phyloP scores from a whole-genome alignment of 768 basidiomycete species.

The Mycena indigotica region DNA sequence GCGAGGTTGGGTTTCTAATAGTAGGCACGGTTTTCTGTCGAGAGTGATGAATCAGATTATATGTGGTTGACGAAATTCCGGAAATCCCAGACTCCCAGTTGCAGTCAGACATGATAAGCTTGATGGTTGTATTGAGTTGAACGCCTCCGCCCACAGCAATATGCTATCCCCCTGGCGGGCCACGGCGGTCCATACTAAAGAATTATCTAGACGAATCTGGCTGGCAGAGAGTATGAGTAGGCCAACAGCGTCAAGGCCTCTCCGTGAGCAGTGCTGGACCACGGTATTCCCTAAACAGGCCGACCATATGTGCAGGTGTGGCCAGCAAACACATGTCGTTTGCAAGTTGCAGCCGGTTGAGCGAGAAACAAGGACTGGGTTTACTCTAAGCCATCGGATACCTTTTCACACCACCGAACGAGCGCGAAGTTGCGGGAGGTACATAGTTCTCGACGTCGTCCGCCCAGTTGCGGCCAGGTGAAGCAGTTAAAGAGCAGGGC shows the following conservation, averaged over 20 bases:
- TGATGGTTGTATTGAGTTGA: background rate
- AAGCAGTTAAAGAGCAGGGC: too few species aligned
- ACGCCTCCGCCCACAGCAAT: background rate
- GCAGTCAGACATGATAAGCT: background rate
- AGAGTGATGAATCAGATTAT: background rate
- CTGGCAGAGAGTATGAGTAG: background rate
- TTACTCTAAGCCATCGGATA: too few species aligned
- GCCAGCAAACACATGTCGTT: background rate
- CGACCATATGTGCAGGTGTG: background rate
- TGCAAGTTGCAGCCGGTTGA: background rate
- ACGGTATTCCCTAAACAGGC: background rate
- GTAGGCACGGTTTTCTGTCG: too few species aligned
- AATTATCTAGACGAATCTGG: too few species aligned
- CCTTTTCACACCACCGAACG: background rate
- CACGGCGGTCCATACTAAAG: background rate
- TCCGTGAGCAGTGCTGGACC: background rate
- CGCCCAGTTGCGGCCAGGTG: too few species aligned
- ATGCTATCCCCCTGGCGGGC: background rate
- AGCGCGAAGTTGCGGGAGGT: background rate
- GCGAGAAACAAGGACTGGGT: too few species aligned
- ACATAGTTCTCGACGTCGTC: background rate
- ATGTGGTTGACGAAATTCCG: background rate
- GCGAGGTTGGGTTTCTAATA: constrained; percentile 15
- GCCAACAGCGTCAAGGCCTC: background rate
- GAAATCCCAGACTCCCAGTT: background rate